These are phyloP conservation scores for Fusarium anthophilum DNA, from an alignment of 2,329 filamentous ascomycete species.

Conservation along the genomic window DNA sequence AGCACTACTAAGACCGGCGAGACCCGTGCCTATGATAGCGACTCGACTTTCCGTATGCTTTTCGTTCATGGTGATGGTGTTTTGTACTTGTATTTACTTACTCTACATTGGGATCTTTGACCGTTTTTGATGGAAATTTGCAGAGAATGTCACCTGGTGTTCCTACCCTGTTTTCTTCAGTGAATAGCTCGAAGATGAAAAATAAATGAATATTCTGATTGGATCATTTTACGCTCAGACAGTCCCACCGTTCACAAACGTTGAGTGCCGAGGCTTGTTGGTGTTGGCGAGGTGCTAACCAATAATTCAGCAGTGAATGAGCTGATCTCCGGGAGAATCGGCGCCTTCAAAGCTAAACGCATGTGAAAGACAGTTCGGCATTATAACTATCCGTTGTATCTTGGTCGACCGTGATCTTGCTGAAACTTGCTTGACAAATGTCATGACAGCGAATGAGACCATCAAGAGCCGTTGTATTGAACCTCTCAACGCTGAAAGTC, in stretches of 20 bases:
- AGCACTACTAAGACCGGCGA: constrained; percentile 50
- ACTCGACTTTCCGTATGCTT: constrained; percentile 3
- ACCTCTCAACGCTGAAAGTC: neutral
- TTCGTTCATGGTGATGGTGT: neutral
- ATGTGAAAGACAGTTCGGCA: neutral
- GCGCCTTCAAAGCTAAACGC: neutral
- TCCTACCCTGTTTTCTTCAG: neutral
- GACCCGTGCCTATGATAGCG: constrained; percentile 51
- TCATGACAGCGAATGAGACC: neutral
- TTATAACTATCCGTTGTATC: neutral
- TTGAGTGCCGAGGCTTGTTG: neutral
- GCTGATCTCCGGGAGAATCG: neutral
- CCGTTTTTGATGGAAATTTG: neutral
- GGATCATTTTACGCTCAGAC: neutral
- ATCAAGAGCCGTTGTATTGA: neutral
- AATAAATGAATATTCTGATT: neutral
- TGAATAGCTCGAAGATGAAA: neutral
- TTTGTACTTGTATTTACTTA: neutral
- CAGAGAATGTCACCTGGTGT: neutral
- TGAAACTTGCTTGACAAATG: neutral
- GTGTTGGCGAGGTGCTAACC: neutral
- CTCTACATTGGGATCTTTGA: neutral
- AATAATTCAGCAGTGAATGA: neutral
- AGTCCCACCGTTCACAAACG: neutral
- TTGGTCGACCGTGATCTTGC: neutral